A percentile compares a stretch with the other conserved stretches of the same genome.
These are phyloP conservation scores for Trypanosoma boissoni DNA, from an alignment of 208 protist species.

Conservation along the genomic window DNA sequence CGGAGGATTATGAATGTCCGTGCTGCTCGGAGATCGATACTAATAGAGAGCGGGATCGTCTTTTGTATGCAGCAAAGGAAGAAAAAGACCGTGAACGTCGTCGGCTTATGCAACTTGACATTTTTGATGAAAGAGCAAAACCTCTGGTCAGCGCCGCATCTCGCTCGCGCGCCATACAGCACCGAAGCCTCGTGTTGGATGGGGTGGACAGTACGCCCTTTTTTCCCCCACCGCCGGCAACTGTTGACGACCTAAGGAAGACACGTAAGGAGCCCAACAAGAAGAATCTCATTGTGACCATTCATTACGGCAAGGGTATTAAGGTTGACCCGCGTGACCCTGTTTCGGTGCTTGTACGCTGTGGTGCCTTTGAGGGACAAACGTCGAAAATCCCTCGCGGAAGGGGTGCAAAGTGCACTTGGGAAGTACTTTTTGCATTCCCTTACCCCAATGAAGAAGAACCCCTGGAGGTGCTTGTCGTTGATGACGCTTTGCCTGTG, in stretches of 20 bases:
- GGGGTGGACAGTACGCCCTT: constrained; percentile 27
- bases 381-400: constrained; percentile 80
- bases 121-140: constrained; percentile 86
- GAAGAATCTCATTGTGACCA: constrained; percentile 79
- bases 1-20: constrained; percentile 74
- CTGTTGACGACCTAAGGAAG: constrained; percentile 57
- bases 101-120: constrained; percentile 76
- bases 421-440: constrained; percentile 90
- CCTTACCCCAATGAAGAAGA: constrained; percentile 80
- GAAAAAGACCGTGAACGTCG: constrained; percentile 69
- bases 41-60: constrained; percentile 52
- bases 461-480: constrained; percentile 74
- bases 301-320: constrained; percentile 82
- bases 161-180: constrained; percentile 38
- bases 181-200: constrained; percentile 37
- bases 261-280: constrained; percentile 30
- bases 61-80: constrained; percentile 49
- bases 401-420: constrained; percentile 56
- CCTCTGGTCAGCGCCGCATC: constrained; percentile 35
- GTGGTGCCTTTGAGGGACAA: constrained; percentile 86
- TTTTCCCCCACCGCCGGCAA: constrained; percentile 66
- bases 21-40: constrained; percentile 80
- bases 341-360: constrained; percentile 81
- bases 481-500: constrained; percentile 68
- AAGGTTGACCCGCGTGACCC: constrained; percentile 46